phyloP scores from a whole-genome alignment of 2,329 filamentous ascomycete species.

The Exophiala viscosa region DNA sequence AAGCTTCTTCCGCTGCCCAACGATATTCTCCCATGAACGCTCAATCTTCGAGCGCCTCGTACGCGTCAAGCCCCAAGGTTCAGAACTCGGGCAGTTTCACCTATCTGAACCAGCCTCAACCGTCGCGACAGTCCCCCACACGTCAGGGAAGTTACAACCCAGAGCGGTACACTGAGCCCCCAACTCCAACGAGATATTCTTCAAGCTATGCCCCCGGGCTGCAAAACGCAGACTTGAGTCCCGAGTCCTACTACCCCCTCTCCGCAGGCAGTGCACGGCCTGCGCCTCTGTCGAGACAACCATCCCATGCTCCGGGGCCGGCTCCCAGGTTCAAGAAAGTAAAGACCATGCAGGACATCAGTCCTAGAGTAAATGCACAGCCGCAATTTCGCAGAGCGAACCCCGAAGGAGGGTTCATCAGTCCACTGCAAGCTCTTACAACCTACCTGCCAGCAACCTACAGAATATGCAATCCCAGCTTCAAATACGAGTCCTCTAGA shows the following conservation, averaged over 20 bases:
- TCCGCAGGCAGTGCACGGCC: conserved; percentile 57
- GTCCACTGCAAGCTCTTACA: conserved; percentile 91
- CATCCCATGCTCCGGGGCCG: conserved; percentile 56
- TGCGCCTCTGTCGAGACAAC: conserved; percentile 43
- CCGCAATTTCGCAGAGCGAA: conserved; percentile 90
- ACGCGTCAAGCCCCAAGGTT: conserved; percentile 61
- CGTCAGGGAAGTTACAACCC: conserved; percentile 48
- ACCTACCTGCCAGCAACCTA: conserved; percentile 91
- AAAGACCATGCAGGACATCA: conserved; percentile 67
- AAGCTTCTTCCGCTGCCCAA: conserved; percentile 78
- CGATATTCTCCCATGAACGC: conserved; percentile 96
- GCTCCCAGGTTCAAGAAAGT: conserved; percentile 87
- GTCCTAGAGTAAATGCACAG: conserved; percentile 78
- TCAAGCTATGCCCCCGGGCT: conserved; percentile 72
- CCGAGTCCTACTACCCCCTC: conserved; percentile 67
- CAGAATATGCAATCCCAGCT: conserved; percentile 94
- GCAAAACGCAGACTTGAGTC: conserved; percentile 62
- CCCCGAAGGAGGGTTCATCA: conserved; percentile 96
- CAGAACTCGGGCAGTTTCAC: conserved; percentile 46
- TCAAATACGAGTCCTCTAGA: conserved; percentile 97
- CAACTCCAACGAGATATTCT: conserved; percentile 37
- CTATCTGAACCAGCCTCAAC: conserved; percentile 55
- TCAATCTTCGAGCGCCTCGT: conserved; percentile 74
- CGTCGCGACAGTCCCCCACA: conserved; percentile 72
- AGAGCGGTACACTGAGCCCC: conserved; percentile 34